These are phyloP conservation scores for Eurotiales sp. DNA, from an alignment of 2,329 filamentous ascomycete genomes.

Conservation along the genomic window DNA sequence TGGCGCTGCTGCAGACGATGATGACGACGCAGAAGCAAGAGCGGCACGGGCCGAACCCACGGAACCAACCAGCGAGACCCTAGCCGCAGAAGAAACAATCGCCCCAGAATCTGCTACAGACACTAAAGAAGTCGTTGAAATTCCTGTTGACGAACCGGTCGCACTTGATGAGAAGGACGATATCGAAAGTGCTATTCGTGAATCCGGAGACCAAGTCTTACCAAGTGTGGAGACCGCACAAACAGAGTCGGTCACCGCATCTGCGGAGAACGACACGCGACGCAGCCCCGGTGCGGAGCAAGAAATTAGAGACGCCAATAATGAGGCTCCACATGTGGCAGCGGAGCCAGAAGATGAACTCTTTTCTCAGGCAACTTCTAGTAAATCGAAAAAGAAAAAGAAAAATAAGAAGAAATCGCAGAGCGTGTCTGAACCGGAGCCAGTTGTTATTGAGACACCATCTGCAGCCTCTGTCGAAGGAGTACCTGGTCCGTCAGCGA, in stretches of 20 bases:
- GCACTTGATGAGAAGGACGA: neutral
- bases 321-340: constrained; percentile 15
- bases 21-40: neutral
- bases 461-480: neutral
- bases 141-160: neutral
- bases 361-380: neutral
- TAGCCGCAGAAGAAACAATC: neutral
- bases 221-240: constrained; percentile 3
- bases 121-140: neutral
- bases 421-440: constrained; percentile 6
- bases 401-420: constrained; percentile 15
- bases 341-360: constrained; percentile 7
- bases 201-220: neutral
- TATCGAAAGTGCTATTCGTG: neutral
- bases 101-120: neutral
- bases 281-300: constrained; percentile 10
- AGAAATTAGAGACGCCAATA: constrained; percentile 10
- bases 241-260: constrained; percentile 6
- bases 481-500: neutral
- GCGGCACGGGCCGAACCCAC: constrained; percentile 11
- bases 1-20: constrained; percentile 2
- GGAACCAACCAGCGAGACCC: neutral
- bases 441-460: neutral
- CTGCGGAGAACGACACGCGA: constrained; percentile 6
- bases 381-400: constrained; percentile 16